Evolutionary conservation across 2,329 filamentous ascomycete species (phyloP).

Genomic region (Cladophialophora yegresii): DNA sequence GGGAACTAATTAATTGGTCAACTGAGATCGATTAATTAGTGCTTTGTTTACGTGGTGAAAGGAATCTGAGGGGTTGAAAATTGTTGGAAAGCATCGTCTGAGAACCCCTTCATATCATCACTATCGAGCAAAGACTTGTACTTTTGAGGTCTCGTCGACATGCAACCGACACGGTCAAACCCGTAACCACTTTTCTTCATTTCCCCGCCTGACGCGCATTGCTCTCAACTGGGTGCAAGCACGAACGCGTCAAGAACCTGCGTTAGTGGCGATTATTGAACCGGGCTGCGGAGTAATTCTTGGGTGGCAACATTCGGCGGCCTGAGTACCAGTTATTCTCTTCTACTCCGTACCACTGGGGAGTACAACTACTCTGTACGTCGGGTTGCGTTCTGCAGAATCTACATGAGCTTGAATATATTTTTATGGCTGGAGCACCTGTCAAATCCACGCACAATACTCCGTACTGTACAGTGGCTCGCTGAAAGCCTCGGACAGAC

Average conservation of each 20-base stretch:
- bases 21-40: too few species aligned
- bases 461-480: background rate
- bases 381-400: background rate
- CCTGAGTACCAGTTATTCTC: background rate
- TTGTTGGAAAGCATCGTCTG: background rate
- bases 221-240: background rate
- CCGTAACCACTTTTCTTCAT: background rate
- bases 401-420: background rate
- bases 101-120: too few species aligned
- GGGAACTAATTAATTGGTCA: too few species aligned
- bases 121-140: background rate
- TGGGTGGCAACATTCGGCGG: background rate
- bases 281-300: background rate
- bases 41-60: too few species aligned
- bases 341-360: too few species aligned
- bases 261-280: background rate
- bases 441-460: too few species aligned
- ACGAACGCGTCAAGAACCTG: background rate
- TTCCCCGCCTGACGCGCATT: background rate
- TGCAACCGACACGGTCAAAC: background rate
- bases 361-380: background rate
- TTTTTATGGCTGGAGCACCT: background rate
- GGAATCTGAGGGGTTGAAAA: background rate
- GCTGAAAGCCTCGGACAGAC: background rate
- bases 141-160: background rate